These are phyloP conservation scores for Juncus effusus DNA, from an alignment of 176 grass and related monocot genomes.

Conservation along the genomic window DNA sequence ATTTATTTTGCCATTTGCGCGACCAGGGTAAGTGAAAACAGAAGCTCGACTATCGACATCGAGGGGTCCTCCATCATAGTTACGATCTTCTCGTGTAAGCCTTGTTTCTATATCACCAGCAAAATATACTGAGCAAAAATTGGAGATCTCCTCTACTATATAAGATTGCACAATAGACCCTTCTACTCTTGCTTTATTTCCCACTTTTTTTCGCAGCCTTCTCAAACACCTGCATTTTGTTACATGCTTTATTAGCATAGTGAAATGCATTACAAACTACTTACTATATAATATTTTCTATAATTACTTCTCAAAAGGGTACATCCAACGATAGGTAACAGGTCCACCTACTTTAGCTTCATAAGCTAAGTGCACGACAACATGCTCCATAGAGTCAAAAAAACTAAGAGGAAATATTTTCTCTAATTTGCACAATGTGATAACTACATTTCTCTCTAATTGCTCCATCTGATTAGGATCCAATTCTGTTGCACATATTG, in stretches of 20 bases:
- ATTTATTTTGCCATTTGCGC: not conserved
- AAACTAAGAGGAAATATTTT: no score
- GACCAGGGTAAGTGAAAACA: not conserved
- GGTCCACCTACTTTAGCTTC: no score
- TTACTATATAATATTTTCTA: not conserved
- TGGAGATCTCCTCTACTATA: slow-evolving; percentile 23
- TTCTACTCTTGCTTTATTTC: slow-evolving; percentile 20
- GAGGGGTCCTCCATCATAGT: slow-evolving; percentile 7
- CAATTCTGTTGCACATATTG: no score
- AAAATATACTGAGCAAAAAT: slow-evolving; percentile 20
- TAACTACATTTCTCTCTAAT: no score
- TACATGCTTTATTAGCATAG: slow-evolving; percentile 20
- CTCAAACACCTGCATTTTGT: not conserved
- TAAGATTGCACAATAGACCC: slow-evolving; percentile 16
- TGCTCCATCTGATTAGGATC: no score
- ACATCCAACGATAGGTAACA: no score
- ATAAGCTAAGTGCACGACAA: no score
- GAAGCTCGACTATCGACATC: not conserved
- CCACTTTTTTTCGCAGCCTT: not conserved
- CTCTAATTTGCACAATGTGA: no score
- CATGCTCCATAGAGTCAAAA: no score
- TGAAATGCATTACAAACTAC: no score
- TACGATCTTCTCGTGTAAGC: not conserved
- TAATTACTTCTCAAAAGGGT: no score
- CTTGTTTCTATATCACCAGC: not conserved